Conservation (phyloP, 371 early-diverging fungal species). For the Circinella umbellata region DNA sequence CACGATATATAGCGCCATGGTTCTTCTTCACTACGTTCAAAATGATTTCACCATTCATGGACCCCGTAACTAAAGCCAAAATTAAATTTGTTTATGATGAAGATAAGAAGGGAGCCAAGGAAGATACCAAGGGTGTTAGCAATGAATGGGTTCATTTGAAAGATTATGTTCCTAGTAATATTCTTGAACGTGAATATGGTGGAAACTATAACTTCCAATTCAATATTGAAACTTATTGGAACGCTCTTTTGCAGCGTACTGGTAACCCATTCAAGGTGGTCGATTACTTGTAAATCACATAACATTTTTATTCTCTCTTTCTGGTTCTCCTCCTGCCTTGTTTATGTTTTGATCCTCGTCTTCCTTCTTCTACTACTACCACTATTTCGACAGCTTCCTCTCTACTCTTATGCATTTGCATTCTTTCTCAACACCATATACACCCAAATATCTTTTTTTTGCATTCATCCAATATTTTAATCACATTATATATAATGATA, state of each 20-base stretch:
- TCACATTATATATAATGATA: too few relatives aligned
- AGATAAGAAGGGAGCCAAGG: conserved; percentile 15
- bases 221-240: conserved; percentile 68
- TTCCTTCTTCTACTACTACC: too few relatives aligned
- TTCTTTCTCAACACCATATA: too few relatives aligned
- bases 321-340: too few relatives aligned
- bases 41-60: conserved; percentile 86
- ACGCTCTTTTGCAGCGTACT: conserved; percentile 42
- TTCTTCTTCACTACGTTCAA: conserved; percentile 84
- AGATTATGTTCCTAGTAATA: conserved; percentile 55
- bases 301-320: too few relatives aligned
- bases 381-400: too few relatives aligned
- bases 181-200: conserved; percentile 66
- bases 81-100: conserved; percentile 77
- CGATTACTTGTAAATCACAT: conserved; percentile 28
- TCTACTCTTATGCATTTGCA: too few relatives aligned
- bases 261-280: conserved; percentile 50
- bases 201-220: conserved; percentile 62
- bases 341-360: too few relatives aligned
- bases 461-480: too few relatives aligned
- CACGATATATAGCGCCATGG: conserved; percentile 71
- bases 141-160: conserved; percentile 57
- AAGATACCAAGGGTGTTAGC: conserved; percentile 21
- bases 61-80: conserved; percentile 89
- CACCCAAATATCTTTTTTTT: too few relatives aligned